phyloP scores from a whole-genome alignment of 2,329 filamentous ascomycete species.

The Fusarium austroafricanum region DNA sequence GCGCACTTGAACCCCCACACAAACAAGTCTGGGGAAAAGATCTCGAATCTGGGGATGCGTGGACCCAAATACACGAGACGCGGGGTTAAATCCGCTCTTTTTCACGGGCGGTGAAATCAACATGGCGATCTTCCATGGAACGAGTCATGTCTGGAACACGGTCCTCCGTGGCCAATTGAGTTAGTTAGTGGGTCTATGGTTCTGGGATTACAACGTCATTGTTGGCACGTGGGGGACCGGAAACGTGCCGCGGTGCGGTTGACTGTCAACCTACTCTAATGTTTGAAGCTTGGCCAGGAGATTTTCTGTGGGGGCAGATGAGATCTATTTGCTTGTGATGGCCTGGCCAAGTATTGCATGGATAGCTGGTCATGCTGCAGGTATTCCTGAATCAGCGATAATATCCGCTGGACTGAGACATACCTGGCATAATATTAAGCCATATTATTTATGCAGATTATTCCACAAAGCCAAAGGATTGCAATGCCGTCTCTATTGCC shows the following conservation, averaged over 20 bases:
- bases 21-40: conserved; percentile 11
- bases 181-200: neutral
- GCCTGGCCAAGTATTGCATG: too few relatives aligned
- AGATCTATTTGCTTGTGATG: neutral
- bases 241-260: neutral
- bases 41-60: conserved; percentile 5
- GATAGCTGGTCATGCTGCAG: neutral
- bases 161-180: neutral
- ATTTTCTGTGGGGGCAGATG: neutral
- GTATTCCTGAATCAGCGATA: too few relatives aligned
- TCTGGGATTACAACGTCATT: neutral
- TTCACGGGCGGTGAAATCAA: neutral
- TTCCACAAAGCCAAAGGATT: neutral
- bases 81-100: neutral
- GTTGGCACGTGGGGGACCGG: conserved; percentile 9
- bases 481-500: neutral
- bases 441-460: neutral
- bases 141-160: neutral
- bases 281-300: neutral
- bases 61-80: neutral
- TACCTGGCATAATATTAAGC: too few relatives aligned
- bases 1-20: neutral
- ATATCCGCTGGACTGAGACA: neutral
- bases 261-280: conserved; percentile 12
- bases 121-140: neutral